Conservation (phyloP, 441 rosid species). For the Daphne laureola region DNA sequence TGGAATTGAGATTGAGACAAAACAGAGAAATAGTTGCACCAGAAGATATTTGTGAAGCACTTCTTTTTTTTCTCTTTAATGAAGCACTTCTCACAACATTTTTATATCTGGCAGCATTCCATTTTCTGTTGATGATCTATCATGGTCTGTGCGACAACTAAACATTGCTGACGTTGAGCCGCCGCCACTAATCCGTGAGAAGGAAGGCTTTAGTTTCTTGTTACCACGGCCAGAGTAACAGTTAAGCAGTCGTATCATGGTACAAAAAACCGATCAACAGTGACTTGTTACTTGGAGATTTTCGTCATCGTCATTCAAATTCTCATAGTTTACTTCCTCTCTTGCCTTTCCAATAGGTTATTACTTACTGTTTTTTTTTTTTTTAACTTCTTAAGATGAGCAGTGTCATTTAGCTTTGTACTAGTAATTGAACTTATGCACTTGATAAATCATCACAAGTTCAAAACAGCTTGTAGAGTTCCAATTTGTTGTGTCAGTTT, state of each 20-base stretch:
- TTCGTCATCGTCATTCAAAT: too few relatives aligned
- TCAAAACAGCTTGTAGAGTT: neutral
- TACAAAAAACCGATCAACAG: too few relatives aligned
- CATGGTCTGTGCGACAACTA: conserved; percentile 92
- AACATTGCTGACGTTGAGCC: conserved; percentile 86
- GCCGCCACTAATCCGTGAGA: conserved; percentile 81
- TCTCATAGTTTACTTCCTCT: neutral
- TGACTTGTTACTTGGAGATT: too few relatives aligned
- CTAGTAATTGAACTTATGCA: conserved; percentile 7
- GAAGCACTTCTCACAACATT: neutral
- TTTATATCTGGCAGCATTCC: conserved; percentile 68
- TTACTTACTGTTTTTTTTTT: neutral
- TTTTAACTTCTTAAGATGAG: conserved; percentile 5
- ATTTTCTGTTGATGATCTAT: conserved; percentile 90
- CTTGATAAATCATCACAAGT: conserved; percentile 5
- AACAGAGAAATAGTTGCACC: neutral
- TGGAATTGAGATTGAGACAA: too few relatives aligned
- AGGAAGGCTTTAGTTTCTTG: conserved; percentile 89
- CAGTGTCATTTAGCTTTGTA: conserved; percentile 14
- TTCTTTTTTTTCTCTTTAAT: too few relatives aligned
- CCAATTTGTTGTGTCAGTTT: neutral
- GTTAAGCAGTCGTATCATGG: neutral
- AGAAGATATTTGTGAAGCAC: neutral
- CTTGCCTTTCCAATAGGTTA: conserved; percentile 11
- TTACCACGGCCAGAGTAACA: conserved; percentile 57